Evolutionary conservation across 1,139 yeast species (phyloP), one percentile per base, ranked within the genome.

Genomic region (Sugiyamaella japonica): DNA sequence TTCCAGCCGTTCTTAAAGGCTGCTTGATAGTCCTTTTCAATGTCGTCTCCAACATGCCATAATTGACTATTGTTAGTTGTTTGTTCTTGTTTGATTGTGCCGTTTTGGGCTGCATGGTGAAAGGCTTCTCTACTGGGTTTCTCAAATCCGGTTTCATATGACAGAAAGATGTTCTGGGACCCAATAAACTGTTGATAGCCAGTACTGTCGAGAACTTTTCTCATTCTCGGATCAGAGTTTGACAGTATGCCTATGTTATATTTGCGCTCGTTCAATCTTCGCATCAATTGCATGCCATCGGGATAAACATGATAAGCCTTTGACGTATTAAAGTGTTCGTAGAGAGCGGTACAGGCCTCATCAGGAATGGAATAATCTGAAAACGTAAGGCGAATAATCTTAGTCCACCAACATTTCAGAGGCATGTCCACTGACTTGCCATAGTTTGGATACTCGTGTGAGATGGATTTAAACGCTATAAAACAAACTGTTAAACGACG

Each of bases 21-120:
- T 10, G 66, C 70, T 10, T 53, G 47, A 31, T 56, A 53, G 41
- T 66, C 70, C 34, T 63, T 65, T 12, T 51, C 53, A 12, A 50
- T 36, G 44, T 66, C 68, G 40, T 66, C 70, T 3, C 70, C 70
- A 39, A 66, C 57, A 57, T 66, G 68, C 68, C 66, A 64, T 29
- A 50, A 48, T 4, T 16, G 41, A 8, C 15, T 16, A 25, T 45
- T 23, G n/a, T 23, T 32, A 7, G 8, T 29, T 7, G n/a, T 4
- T 9, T 9, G n/a, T 29, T 29, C 34, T 3, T 29, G n/a, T n/a
- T n/a, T 10, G 3, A 29, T 12, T 29, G 3, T 29, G 10, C 12
- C 49, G 23, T n/a, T 15, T 20, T 29, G 20, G 28, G 44, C 37
- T 2, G 59, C 66, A 15, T 39, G 43, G 5, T 52, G 37, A 52